A percentile compares a stretch with the other conserved stretches of the same genome.
phyloP scores from a whole-genome alignment of 129 eudicot species.

The Flaveria robusta region DNA sequence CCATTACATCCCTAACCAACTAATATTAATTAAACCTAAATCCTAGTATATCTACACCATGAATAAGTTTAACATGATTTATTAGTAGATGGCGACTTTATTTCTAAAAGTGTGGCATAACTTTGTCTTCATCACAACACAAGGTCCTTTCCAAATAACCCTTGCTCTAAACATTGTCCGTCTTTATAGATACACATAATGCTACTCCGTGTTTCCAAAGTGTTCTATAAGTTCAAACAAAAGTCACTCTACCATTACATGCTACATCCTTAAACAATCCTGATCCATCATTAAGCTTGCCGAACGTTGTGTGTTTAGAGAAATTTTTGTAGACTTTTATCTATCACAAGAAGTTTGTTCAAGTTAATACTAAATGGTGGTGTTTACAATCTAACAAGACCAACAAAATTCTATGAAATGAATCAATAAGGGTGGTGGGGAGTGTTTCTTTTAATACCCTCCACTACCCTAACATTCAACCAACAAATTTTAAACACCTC shows the following conservation, averaged over 20 bases:
- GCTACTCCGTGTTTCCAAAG: neutral
- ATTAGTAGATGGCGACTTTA: neutral
- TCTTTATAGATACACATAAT: neutral
- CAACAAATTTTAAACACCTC: too few relatives aligned
- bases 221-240: constrained; percentile 10
- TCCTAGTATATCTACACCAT: constrained; percentile 6
- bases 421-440: too few relatives aligned
- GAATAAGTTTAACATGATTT: neutral
- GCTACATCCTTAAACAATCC: neutral
- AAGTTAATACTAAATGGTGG: neutral
- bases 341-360: neutral
- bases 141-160: neutral
- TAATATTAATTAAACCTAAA: neutral
- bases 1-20: neutral
- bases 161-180: neutral
- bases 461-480: too few relatives aligned
- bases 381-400: neutral
- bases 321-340: neutral
- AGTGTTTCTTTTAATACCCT: too few relatives aligned
- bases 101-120: neutral
- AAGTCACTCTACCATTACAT: neutral
- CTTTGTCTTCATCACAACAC: neutral
- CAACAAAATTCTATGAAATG: neutral
- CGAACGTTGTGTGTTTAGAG: neutral
- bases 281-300: neutral